These are phyloP conservation scores for Austroboletus novae-zelandiae DNA, from an alignment of 1,284 basidiomycete genomes.

Conservation along the genomic window DNA sequence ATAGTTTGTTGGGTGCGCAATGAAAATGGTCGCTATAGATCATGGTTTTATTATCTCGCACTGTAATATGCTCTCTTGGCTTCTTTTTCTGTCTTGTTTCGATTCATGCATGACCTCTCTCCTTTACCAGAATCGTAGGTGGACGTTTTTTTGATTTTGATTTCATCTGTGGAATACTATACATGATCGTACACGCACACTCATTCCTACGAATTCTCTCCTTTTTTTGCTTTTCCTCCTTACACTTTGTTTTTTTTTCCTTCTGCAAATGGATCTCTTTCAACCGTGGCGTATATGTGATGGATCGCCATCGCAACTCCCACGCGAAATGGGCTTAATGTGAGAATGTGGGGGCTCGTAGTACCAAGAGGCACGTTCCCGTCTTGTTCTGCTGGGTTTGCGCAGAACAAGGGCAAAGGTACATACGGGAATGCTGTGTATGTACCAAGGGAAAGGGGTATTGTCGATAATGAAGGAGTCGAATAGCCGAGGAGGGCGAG, in stretches of 20 bases:
- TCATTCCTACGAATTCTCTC: constrained; percentile 12
- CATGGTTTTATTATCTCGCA: constrained; percentile 19
- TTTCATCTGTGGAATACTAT: constrained; percentile 19
- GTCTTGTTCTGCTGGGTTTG: constrained; percentile 11
- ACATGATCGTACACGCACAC: constrained; percentile 21
- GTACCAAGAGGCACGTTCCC: background rate
- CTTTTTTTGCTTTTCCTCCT: constrained; percentile 5
- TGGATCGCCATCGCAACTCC: too few species aligned
- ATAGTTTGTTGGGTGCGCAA: constrained; percentile 54
- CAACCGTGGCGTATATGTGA: background rate
- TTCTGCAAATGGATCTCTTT: constrained; percentile 20
- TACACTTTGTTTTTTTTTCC: background rate
- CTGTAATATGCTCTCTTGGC: constrained; percentile 12
- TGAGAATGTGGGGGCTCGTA: constrained; percentile 7
- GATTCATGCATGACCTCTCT: constrained; percentile 10
- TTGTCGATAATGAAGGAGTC: background rate
- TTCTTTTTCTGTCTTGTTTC: background rate
- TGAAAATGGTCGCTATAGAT: constrained; percentile 5
- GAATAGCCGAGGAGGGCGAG: background rate
- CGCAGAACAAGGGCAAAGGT: constrained; percentile 8
- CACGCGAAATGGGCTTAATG: background rate
- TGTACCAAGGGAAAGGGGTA: background rate
- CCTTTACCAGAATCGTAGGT: constrained; percentile 12
- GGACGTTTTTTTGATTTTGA: constrained; percentile 11
- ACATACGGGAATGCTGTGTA: constrained; percentile 7